Conservation (phyloP, 2,329 filamentous ascomycete genomes). For the Aspergillus fijiensis region DNA sequence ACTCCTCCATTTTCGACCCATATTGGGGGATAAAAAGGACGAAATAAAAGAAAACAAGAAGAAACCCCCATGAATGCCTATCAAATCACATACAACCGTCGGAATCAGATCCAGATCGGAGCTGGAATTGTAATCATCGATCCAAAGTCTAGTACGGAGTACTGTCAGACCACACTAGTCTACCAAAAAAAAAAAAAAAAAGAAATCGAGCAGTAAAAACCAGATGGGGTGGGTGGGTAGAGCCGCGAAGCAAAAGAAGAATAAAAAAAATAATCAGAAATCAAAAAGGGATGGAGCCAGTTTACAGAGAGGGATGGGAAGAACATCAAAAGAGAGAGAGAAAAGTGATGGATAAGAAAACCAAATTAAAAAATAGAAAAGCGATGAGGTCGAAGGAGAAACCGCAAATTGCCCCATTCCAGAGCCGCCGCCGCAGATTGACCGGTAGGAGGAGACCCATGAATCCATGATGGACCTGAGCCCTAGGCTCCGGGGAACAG, state of each 20-base stretch:
- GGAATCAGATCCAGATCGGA: conserved; percentile 17
- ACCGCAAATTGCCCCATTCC: conserved; percentile 18
- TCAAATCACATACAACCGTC: conserved; percentile 12
- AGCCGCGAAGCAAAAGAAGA: neutral
- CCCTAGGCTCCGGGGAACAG: conserved; percentile 38
- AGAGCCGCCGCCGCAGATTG: conserved; percentile 26
- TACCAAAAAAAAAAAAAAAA: neutral
- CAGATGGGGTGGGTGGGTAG: neutral
- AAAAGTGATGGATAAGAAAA: conserved; percentile 17
- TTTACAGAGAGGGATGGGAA: conserved; percentile 1
- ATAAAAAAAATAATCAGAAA: conserved; percentile 3
- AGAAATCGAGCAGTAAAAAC: neutral
- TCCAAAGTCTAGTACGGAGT: conserved; percentile 4
- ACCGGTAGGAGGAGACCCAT: conserved; percentile 15
- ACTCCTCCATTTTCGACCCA: conserved; percentile 1
- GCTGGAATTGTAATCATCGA: conserved; percentile 14
- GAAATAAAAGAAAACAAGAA: neutral
- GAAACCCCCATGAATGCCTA: neutral
- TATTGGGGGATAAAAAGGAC: neutral
- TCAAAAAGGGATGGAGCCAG: conserved; percentile 1
- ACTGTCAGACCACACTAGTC: conserved; percentile 12
- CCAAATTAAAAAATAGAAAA: conserved; percentile 18
- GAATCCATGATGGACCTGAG: conserved; percentile 25
- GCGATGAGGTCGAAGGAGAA: conserved; percentile 13
- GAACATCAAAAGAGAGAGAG: conserved; percentile 9